A percentile compares a stretch with the other conserved stretches of the same genome.
Conservation (phyloP, 331 rosid genomes). For the Acacia pycnantha region DNA sequence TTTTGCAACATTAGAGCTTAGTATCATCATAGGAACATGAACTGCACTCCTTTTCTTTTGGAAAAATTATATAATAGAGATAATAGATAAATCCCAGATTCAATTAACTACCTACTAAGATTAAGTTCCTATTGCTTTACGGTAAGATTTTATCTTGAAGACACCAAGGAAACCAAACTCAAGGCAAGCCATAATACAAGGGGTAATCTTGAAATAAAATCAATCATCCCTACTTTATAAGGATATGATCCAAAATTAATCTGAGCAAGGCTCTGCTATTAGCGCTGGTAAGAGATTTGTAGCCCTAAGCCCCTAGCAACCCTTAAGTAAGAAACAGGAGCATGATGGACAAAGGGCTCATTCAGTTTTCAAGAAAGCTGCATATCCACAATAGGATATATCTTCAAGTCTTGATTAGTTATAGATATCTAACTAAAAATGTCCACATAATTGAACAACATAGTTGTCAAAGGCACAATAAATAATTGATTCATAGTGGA, state of each 20-base stretch:
- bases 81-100: not conserved
- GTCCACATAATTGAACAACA: conserved; percentile 13
- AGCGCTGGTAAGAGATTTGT: not conserved
- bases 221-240: not conserved
- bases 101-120: not conserved
- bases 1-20: not conserved
- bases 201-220: not conserved
- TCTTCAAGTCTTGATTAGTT: not conserved
- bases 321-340: not conserved
- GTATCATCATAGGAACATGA: not conserved
- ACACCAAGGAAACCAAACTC: not conserved
- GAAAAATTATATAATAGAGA: not conserved
- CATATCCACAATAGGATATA: conserved; percentile 28
- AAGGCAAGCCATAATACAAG: not conserved
- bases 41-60: not conserved
- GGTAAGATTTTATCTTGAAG: not conserved
- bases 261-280: not conserved
- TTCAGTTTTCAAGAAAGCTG: not conserved
- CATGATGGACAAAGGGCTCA: not conserved
- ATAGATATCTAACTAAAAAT: not conserved
- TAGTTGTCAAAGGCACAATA: not conserved
- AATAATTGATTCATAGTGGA: not conserved
- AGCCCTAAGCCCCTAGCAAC: not conserved
- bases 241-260: not conserved
- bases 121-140: not conserved